Percentiles rank a stretch among this genome's conserved stretches.
Evolutionary conservation across 2,329 filamentous ascomycete species (phyloP).

Genomic region (Ascochyta viciae-villosae): DNA sequence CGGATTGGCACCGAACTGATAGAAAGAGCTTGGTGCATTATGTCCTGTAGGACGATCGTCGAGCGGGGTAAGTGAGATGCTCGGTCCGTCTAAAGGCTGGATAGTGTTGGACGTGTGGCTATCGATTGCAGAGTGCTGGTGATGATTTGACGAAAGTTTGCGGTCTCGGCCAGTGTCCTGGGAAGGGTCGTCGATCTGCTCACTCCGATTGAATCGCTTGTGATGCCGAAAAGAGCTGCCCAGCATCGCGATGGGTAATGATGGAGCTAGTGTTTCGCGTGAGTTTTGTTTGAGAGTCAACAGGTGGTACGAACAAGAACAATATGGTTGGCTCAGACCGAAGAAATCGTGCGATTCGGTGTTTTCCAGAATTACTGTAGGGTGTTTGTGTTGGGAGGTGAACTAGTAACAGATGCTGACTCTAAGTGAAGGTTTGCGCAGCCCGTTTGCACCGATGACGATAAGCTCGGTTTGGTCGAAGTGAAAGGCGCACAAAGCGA

Average conservation of each 20-base stretch:
- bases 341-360: not conserved
- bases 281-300: not conserved
- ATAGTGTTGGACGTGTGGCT: not conserved
- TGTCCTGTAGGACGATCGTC: not conserved
- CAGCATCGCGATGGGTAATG: not conserved
- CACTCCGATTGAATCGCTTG: not conserved
- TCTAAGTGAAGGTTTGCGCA: not conserved
- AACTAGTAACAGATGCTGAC: not conserved
- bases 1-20: not conserved
- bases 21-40: not conserved
- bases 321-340: not conserved
- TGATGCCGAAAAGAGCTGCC: not conserved
- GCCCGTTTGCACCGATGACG: conserved; percentile 1
- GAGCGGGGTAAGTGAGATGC: not conserved
- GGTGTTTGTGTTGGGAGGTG: not conserved
- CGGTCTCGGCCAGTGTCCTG: not conserved
- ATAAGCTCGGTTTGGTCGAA: not conserved
- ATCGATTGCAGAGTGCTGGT: not conserved
- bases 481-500: not conserved
- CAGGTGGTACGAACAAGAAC: not conserved
- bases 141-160: not conserved
- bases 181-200: not conserved
- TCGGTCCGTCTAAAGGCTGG: not conserved
- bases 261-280: not conserved
- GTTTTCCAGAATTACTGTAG: not conserved